Percentiles rank a stretch among this genome's conserved stretches.
Evolutionary conservation across 345 rosid species (phyloP).

Genomic region (Lepidium aucheri): DNA sequence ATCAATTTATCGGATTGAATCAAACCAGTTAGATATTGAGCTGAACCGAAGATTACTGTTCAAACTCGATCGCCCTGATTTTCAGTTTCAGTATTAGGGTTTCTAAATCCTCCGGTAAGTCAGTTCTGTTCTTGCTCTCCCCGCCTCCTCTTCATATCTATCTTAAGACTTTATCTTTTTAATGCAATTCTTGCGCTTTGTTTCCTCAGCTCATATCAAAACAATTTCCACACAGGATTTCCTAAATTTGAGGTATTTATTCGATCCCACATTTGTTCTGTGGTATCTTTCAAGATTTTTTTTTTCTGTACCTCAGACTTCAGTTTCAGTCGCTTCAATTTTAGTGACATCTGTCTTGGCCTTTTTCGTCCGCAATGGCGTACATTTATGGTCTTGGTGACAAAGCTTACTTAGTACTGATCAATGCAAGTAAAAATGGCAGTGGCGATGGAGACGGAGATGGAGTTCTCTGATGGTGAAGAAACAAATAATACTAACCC

Average conservation of each 20-base stretch:
- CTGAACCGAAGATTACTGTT: not conserved
- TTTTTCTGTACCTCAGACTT: no score
- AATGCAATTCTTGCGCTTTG: not conserved
- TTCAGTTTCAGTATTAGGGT: not conserved
- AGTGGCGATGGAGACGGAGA: slow-evolving; percentile 25
- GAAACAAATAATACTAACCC: not conserved
- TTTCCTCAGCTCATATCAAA: no score
- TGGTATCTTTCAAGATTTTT: no score
- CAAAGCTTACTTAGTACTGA: not conserved
- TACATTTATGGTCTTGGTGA: not conserved
- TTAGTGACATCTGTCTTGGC: no score
- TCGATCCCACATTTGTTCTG: no score
- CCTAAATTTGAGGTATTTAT: no score
- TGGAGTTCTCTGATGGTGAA: slow-evolving; percentile 25
- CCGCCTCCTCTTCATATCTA: not conserved
- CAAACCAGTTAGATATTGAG: not conserved
- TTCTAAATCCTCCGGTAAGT: slow-evolving; percentile 10
- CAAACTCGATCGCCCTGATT: not conserved
- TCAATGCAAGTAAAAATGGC: not conserved
- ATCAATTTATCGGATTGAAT: not conserved
- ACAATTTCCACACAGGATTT: no score
- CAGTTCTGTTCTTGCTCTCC: not conserved
- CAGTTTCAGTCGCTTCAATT: no score
- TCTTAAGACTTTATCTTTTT: not conserved
- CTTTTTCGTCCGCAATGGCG: not conserved